phyloP scores from a whole-genome alignment of 2,329 filamentous ascomycete genomes.

The Exophiala dermatitidis region DNA sequence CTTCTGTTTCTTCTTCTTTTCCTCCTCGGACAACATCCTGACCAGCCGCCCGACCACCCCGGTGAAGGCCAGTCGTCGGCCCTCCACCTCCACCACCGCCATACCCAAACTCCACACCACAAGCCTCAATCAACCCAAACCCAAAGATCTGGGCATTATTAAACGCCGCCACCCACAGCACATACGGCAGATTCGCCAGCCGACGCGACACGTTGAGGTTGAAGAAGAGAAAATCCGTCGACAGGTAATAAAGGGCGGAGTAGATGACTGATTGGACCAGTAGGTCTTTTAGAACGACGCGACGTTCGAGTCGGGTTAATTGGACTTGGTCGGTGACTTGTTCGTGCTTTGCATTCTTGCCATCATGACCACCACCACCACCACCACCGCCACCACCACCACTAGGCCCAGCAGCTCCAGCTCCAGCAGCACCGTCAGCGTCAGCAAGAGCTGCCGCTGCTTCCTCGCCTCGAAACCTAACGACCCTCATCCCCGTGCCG shows the following conservation, averaged over 20 bases:
- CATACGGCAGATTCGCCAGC: conserved; percentile 85
- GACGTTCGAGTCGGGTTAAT: conserved; percentile 9
- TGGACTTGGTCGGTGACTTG: neutral
- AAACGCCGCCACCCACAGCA: conserved; percentile 87
- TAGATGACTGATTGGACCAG: conserved; percentile 45
- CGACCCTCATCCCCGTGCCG: conserved; percentile 69
- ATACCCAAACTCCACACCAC: conserved; percentile 34
- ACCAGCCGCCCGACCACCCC: too few relatives aligned
- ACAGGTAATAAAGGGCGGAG: conserved; percentile 61
- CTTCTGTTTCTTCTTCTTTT: too few relatives aligned
- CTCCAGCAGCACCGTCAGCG: neutral
- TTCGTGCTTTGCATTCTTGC: neutral
- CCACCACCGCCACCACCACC: too few relatives aligned
- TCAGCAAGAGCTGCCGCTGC: neutral
- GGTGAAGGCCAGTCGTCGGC: too few relatives aligned
- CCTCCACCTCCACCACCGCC: too few relatives aligned
- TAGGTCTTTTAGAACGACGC: conserved; percentile 14
- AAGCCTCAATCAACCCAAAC: conserved; percentile 68
- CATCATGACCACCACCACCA: too few relatives aligned
- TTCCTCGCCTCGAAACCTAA: conserved; percentile 34
- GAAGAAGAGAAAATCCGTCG: conserved; percentile 60
- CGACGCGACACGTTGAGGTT: conserved; percentile 75
- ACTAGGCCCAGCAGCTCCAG: too few relatives aligned
- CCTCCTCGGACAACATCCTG: too few relatives aligned
- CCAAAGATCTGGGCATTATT: conserved; percentile 75